Evolutionary conservation across 2,329 filamentous ascomycete species (phyloP).

Genomic region (Colletotrichum karsti): DNA sequence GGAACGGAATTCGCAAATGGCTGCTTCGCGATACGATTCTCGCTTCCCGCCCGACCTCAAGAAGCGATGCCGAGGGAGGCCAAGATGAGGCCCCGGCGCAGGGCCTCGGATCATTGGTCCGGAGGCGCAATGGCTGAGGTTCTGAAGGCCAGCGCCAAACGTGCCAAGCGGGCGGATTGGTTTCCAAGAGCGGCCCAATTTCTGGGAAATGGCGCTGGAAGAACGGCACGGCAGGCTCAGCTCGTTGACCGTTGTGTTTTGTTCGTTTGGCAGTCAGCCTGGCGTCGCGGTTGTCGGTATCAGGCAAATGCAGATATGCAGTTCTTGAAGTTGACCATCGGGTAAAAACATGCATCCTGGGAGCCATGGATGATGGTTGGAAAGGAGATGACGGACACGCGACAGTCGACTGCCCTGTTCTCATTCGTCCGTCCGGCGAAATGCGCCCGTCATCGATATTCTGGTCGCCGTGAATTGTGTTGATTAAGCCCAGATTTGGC

Average conservation of each 20-base stretch:
- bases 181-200: slow-evolving; percentile 3
- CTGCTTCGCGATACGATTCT: neutral
- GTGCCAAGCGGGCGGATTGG: slow-evolving; percentile 12
- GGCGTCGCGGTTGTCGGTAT: no score
- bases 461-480: neutral
- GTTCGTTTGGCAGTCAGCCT: neutral
- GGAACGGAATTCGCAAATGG: neutral
- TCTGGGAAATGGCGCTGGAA: neutral
- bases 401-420: neutral
- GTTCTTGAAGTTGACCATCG: neutral
- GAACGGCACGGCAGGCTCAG: no score
- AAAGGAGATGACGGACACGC: slow-evolving; percentile 4
- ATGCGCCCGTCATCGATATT: slow-evolving; percentile 15
- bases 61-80: neutral
- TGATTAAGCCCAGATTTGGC: neutral
- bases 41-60: neutral
- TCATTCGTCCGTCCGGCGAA: neutral
- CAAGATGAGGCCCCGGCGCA: slow-evolving; percentile 14
- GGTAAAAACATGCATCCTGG: neutral
- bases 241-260: neutral
- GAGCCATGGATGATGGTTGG: neutral
- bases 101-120: slow-evolving; percentile 4
- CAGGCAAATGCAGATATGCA: neutral
- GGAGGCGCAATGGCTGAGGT: neutral
- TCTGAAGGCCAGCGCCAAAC: slow-evolving; percentile 6